These are phyloP conservation scores for Lactarius tabidus DNA, from an alignment of 768 basidiomycete genomes.

Conservation along the genomic window DNA sequence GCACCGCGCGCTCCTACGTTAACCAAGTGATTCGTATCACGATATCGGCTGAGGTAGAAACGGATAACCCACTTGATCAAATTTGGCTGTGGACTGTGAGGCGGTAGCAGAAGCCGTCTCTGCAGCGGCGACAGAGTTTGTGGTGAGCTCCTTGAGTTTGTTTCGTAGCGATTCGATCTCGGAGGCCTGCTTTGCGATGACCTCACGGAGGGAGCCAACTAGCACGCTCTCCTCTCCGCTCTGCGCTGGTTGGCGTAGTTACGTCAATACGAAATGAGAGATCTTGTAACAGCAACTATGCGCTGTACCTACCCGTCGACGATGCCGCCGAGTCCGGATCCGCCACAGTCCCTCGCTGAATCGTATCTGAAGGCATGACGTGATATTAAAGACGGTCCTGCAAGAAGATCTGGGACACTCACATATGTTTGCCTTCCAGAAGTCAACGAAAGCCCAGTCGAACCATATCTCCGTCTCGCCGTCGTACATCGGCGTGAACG, in stretches of 20 bases:
- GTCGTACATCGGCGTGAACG: conserved; percentile 36
- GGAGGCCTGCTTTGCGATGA: conserved; percentile 74
- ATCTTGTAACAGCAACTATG: neutral
- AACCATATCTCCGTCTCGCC: conserved; percentile 92
- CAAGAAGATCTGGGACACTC: conserved; percentile 8
- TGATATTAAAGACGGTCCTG: neutral
- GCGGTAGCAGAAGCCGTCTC: neutral
- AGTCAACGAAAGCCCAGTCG: conserved; percentile 97
- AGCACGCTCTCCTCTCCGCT: conserved; percentile 71
- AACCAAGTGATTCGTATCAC: neutral
- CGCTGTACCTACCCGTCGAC: conserved; percentile 46
- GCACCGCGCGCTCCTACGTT: conserved; percentile 40
- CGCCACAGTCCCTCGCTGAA: conserved; percentile 66
- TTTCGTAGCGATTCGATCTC: conserved; percentile 70
- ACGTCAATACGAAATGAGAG: neutral
- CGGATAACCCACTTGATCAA: conserved; percentile 12
- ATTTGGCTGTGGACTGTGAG: conserved; percentile 1
- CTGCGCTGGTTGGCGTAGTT: conserved; percentile 41
- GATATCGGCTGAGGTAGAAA: neutral
- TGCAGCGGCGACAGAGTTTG: conserved; percentile 16
- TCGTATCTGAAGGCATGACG: conserved; percentile 48
- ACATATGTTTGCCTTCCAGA: conserved; percentile 99
- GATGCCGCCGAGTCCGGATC: conserved; percentile 65
- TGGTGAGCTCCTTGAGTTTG: conserved; percentile 46
- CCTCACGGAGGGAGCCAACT: conserved; percentile 77